phyloP scores from a whole-genome alignment of 345 rosid genomes.

The Luvunga scandens region DNA sequence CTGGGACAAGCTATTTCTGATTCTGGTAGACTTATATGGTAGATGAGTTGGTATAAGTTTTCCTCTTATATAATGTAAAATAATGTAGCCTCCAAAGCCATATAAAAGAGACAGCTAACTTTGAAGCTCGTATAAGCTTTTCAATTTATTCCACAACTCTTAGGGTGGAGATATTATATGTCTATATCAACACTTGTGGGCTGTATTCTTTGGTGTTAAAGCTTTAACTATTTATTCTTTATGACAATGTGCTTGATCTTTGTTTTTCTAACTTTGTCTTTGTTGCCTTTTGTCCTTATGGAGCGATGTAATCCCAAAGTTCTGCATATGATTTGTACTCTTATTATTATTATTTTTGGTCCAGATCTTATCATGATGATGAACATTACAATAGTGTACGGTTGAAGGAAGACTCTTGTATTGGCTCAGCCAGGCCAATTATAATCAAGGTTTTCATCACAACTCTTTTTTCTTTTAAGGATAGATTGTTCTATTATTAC shows the following conservation, averaged over 20 bases:
- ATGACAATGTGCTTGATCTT: not conserved
- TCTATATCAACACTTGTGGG: not conserved
- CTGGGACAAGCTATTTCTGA: not conserved
- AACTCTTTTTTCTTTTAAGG: conserved; percentile 1
- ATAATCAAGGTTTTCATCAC: conserved; percentile 56
- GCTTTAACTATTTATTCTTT: not conserved
- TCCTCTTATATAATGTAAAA: not conserved
- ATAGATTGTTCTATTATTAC: not conserved
- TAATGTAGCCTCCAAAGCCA: not conserved
- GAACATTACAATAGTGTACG: conserved; percentile 93
- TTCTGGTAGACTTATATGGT: not conserved
- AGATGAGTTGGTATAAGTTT: not conserved
- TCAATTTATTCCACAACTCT: not conserved
- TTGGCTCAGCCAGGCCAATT: conserved; percentile 72
- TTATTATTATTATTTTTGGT: not conserved
- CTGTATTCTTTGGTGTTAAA: not conserved
- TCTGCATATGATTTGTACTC: not conserved
- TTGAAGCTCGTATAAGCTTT: not conserved
- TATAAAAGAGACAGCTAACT: not conserved
- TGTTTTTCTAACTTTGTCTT: not conserved
- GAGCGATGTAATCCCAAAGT: not conserved
- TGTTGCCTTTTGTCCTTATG: not conserved
- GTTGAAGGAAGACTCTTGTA: conserved; percentile 63
- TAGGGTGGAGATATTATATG: not conserved
- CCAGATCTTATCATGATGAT: conserved; percentile 91